A percentile compares a stretch with the other conserved stretches of the same genome.
Evolutionary conservation across 345 rosid genomes (phyloP).

Genomic region (Eucalyptus globulus): DNA sequence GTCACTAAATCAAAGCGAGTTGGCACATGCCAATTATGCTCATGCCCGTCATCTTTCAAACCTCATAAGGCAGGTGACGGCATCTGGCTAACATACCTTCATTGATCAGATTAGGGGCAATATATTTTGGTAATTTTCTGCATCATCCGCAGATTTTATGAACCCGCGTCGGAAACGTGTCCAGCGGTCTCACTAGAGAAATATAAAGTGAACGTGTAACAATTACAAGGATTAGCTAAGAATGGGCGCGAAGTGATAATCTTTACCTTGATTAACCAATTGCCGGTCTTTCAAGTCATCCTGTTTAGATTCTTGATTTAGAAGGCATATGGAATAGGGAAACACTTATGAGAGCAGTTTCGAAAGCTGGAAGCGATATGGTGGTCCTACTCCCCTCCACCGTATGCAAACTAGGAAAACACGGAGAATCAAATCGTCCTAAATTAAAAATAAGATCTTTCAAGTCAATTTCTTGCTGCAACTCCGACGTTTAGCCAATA

Average conservation of each 20-base stretch:
- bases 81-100: not conserved
- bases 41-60: accelerated
- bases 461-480: not conserved
- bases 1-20: not conserved
- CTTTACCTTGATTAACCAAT: not conserved
- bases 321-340: not conserved
- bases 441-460: not conserved
- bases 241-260: not conserved
- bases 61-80: not conserved
- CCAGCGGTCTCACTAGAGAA: not conserved
- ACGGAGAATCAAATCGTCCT: not conserved
- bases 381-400: not conserved
- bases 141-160: not conserved
- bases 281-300: not conserved
- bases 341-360: not conserved
- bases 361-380: not conserved
- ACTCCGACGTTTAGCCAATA: not conserved
- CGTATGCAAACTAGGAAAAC: not conserved
- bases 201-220: not conserved
- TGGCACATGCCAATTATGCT: not conserved
- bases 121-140: not conserved
- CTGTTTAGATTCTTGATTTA: not conserved
- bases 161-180: too few species aligned
- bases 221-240: not conserved
- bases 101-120: not conserved